Evolutionary conservation across 805 yeast species (phyloP), one percentile per base, ranked within the genome.

Genomic region (Jamesozyma gamospora): DNA sequence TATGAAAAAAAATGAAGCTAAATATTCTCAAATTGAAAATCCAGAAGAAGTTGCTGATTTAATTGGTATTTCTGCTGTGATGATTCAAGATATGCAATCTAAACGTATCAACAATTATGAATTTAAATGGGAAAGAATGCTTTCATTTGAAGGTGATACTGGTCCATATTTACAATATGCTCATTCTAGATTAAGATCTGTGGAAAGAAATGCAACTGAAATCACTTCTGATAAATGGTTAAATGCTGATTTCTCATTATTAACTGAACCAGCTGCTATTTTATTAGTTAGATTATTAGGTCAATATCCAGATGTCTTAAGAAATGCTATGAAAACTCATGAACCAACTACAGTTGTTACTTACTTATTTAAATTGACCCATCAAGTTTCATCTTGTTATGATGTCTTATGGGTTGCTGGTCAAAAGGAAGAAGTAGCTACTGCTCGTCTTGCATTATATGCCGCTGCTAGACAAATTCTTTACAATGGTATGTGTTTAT

Each of bases 131-230:
- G 86, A 84, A 55, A 82, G 98, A 70, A 92, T 92, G 96, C 74
- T 83, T 34, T 86, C 97, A 3, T 88, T 92, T 50, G 98, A 92
- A 71, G 98, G 98, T 66, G 98, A 92, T 66, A 92, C 98, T 41
- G 98, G 98, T 61, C 97, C 98, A 44, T 92, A 92, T 67, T 74
- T 92, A 62, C 98, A 92, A 66, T 92, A 92, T 59, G 97, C 98
- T 33, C 98, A 92, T 67, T 87, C 97, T 16, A 84, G 98, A 66
- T 77, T 92, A 60, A 77, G 94, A 66, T 87, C 96, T 6, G 87
- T 92, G 53, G 88, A 85, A 66, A 82, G 97, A 70, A 85, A 84
- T 53, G 76, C 94, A 16, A 30, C 57, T 15, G 67, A 64, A 24
- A 72, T 80, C 38, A 58, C 68, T 7, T 48, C 59, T 4, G 69